A percentile compares a stretch with the other conserved stretches of the same genome.
Evolutionary conservation across 129 eudicot genomes (phyloP).

Genomic region (Pittosporum tobira): DNA sequence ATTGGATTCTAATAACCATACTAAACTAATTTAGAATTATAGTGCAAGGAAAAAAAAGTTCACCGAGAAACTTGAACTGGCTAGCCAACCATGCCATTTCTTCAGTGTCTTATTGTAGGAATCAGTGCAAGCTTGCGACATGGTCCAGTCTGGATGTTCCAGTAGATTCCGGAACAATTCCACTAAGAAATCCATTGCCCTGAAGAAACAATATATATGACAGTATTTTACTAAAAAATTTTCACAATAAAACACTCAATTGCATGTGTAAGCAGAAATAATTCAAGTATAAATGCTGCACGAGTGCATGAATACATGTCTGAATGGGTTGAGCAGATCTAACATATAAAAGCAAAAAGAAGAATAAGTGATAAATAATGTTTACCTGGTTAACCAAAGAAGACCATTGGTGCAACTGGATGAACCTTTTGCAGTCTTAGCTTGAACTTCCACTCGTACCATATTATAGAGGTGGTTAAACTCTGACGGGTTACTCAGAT

Average conservation of each 20-base stretch:
- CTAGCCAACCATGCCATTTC: conserved; percentile 98
- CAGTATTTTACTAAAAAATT: not conserved
- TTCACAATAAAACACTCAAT: not conserved
- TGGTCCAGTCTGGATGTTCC: conserved; percentile 83
- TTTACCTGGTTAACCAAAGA: conserved; percentile 93
- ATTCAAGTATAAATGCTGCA: conserved; percentile 1
- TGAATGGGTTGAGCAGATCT: conserved; percentile 6
- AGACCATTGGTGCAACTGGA: conserved; percentile 94
- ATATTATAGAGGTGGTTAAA: conserved; percentile 58
- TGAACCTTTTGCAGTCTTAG: conserved; percentile 75
- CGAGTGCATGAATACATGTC: not conserved
- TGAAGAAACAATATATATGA: not conserved
- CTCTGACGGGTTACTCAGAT: conserved; percentile 46
- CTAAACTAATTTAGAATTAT: not conserved
- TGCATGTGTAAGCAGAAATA: not conserved
- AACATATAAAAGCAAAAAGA: not conserved
- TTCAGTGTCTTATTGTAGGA: conserved; percentile 79
- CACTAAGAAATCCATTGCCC: conserved; percentile 92
- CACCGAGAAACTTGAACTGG: conserved; percentile 85
- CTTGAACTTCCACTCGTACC: conserved; percentile 74
- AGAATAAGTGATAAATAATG: not conserved
- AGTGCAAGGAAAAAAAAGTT: not conserved
- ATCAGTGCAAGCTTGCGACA: conserved; percentile 84
- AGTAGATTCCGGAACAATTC: conserved; percentile 65
- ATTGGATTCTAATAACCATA: no score